Evolutionary conservation across 169 alveolate species (phyloP), one percentile per base, ranked within the genome.

Genomic region (Eimeria falciformis): DNA sequence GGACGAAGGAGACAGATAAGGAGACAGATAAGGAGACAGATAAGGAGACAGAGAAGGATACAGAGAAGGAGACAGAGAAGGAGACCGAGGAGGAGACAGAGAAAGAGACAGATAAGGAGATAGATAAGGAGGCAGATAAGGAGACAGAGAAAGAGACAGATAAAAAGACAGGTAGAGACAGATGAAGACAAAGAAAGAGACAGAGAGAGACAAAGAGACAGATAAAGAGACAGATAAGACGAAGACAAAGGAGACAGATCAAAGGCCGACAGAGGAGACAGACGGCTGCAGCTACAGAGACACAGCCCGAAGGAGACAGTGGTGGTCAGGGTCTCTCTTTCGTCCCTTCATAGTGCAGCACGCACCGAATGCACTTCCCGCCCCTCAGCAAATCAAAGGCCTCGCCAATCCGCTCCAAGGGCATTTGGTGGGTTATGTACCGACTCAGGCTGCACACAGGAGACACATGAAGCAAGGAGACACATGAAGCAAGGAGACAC

Each of bases 281-380:
- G 17, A 58, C 18, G 71, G 71, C 5, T 6, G 23, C 71, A 58
- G 23, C 18, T 4, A 58, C 23, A 58, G 4, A 58, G 18, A 58
- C 37, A 58, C 71, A 58, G 78, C n/a, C 47, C 17, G 18, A 66
- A 45, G 14, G 46, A 66, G 14, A 29, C 45, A 25, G 4, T 5
- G 5, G 78, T 45, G 29, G 78, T 45, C 68, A 56, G n/a, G n/a
- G n/a, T 29, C 45, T 9, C 79, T 68, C 9, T 73, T 43, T 14
- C 84, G 58, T 46, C 23, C 18, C 55, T 43, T 23, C 53, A 5
- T 73, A 55, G 84, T 46, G 53, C 45, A 93, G 29, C 21, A 93
- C 93, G 21, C 93, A 90, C 83, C 98, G 95, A 14, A 97, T 90
- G 78, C 98, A 94, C 46, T 91, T 84, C n/a, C 97, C 98, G 50